Evolutionary conservation across 805 yeast species (phyloP).

Genomic region (Schwanniomyces vanrijiae): DNA sequence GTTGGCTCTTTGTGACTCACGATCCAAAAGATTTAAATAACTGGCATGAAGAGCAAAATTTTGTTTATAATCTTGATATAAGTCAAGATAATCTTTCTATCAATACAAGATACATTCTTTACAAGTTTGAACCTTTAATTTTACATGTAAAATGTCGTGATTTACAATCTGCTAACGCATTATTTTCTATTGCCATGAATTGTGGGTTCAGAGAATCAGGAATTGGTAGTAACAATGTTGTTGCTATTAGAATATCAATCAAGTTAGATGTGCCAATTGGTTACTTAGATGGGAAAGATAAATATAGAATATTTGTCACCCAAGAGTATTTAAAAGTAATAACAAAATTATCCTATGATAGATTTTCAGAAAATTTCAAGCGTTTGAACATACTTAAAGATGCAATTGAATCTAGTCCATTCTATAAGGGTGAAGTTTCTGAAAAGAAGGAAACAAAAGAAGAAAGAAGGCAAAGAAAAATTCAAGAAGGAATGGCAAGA

Average conservation of each 20-base stretch:
- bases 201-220: conserved; percentile 90
- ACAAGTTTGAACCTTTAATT: conserved; percentile 83
- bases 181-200: conserved; percentile 72
- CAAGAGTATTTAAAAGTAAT: conserved; percentile 51
- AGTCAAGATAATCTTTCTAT: conserved; percentile 4
- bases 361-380: conserved; percentile 64
- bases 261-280: conserved; percentile 80
- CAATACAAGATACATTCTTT: conserved; percentile 57
- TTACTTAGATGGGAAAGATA: conserved; percentile 31
- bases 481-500: conserved; percentile 48
- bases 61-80: conserved; percentile 7
- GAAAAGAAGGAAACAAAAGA: conserved; percentile 43
- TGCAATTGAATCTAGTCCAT: conserved; percentile 30
- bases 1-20: conserved; percentile 82
- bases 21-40: conserved; percentile 45
- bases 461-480: conserved; percentile 54
- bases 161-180: conserved; percentile 51
- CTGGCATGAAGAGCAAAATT: conserved; percentile 46
- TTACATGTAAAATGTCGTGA: conserved; percentile 79
- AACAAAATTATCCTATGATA: conserved; percentile 55
- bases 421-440: too few relatives aligned
- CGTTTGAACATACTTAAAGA: conserved; percentile 51
- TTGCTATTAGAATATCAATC: conserved; percentile 75
- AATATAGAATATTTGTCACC: conserved; percentile 46
- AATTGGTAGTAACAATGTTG: conserved; percentile 73